phyloP scores from a whole-genome alignment of 1,139 yeast genomes.

The Magnusiomyces tetraspermus region DNA sequence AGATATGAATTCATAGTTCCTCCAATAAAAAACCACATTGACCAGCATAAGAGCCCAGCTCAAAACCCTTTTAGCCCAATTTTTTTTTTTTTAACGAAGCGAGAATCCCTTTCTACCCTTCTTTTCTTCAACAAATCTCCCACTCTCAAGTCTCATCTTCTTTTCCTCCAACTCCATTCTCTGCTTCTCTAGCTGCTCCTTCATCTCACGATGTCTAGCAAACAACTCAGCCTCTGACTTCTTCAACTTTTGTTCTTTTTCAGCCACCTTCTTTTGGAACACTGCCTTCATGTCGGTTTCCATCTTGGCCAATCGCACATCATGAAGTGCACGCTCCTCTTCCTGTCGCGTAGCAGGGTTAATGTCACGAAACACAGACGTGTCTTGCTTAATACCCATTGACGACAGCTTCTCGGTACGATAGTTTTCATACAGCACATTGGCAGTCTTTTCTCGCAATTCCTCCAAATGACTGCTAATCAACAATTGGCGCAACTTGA shows the following conservation, averaged over 20 bases:
- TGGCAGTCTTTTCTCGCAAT: constrained; percentile 76
- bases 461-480: constrained; percentile 90
- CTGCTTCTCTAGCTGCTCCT: constrained; percentile 83
- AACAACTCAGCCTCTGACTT: constrained; percentile 95
- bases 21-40: too few species aligned
- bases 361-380: constrained; percentile 81
- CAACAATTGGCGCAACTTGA: constrained; percentile 78
- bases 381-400: constrained; percentile 91
- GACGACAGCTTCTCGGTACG: constrained; percentile 70
- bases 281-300: constrained; percentile 96
- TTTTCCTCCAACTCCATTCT: constrained; percentile 84
- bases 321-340: constrained; percentile 89
- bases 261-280: constrained; percentile 92
- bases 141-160: constrained; percentile 72
- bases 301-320: constrained; percentile 86
- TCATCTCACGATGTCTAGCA: constrained; percentile 93
- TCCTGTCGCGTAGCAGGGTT: constrained; percentile 90
- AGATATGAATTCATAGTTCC: too few species aligned
- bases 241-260: constrained; percentile 94
- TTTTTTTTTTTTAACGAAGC: constrained; percentile 36
- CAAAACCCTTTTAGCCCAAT: too few species aligned
- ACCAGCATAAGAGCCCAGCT: too few species aligned
- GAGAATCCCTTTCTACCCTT: constrained; percentile 48
- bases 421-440: constrained; percentile 74
- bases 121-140: constrained; percentile 49